A percentile compares a stretch with the other conserved stretches of the same genome.
These are phyloP conservation scores for Pyrus bretschneideri DNA, from an alignment of 306 rosid species.

Conservation along the genomic window DNA sequence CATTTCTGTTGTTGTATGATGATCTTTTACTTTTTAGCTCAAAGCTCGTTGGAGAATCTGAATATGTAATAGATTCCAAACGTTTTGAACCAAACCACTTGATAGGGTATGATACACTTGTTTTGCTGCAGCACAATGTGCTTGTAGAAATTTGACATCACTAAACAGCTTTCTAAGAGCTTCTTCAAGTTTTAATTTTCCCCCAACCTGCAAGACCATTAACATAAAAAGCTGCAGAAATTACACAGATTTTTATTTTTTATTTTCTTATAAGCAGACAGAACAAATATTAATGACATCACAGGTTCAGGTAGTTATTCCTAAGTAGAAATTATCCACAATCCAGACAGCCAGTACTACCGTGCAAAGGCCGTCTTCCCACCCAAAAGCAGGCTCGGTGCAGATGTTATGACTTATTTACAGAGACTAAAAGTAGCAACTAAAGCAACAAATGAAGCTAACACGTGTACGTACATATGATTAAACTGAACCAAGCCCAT, in stretches of 20 bases:
- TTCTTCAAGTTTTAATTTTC: conserved; percentile 50
- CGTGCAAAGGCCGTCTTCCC: neutral
- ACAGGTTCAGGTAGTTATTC: neutral
- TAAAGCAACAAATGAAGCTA: neutral
- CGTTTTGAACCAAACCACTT: conserved; percentile 41
- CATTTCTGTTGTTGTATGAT: conserved; percentile 2
- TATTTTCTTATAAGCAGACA: neutral
- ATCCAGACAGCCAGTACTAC: neutral
- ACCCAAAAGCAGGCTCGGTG: neutral
- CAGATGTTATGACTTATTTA: neutral
- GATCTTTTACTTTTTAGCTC: conserved; percentile 15
- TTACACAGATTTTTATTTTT: neutral
- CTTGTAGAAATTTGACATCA: conserved; percentile 49
- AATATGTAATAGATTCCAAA: conserved; percentile 52
- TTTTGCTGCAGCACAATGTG: conserved; percentile 56
- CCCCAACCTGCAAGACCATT: conserved; percentile 55
- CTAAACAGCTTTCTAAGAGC: conserved; percentile 46
- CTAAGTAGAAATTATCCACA: neutral
- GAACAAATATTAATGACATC: neutral
- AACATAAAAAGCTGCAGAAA: neutral
- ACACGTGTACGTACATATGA: too few relatives aligned
- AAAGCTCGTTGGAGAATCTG: conserved; percentile 40
- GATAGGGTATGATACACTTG: conserved; percentile 53
- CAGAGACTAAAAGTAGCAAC: neutral
- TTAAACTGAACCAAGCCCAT: too few relatives aligned